Conservation (phyloP, 495 filamentous ascomycete genomes). For the Talaromyces trachyspermus region DNA sequence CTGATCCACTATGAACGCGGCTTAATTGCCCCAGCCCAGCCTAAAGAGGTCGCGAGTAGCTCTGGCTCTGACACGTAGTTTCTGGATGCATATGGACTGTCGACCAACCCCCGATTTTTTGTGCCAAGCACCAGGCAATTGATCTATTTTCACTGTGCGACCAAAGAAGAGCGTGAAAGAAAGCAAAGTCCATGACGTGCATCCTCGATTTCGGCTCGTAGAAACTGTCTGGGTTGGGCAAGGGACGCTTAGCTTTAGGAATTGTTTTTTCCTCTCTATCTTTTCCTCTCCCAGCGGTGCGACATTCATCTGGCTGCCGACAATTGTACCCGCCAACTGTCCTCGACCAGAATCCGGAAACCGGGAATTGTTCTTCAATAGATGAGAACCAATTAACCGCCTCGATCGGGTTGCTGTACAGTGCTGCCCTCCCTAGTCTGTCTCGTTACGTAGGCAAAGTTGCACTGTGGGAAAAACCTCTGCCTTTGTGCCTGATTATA, state of each 20-base stretch:
- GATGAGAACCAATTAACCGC: conserved; percentile 8
- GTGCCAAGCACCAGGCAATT: conserved; percentile 1
- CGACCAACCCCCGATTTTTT: conserved; percentile 7
- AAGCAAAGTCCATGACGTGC: conserved; percentile 9
- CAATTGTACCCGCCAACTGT: conserved; percentile 2
- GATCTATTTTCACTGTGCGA: conserved; percentile 1
- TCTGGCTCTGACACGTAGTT: conserved; percentile 11
- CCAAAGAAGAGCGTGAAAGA: not conserved
- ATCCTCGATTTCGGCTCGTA: conserved; percentile 1
- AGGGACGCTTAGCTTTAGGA: not conserved
- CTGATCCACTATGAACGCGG: conserved; percentile 5
- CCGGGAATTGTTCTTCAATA: not conserved
- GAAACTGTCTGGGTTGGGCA: not conserved
- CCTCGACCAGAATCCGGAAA: not conserved
- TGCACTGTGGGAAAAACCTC: not conserved
- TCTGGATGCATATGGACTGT: conserved; percentile 7
- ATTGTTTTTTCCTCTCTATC: not conserved
- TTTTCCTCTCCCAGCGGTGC: conserved; percentile 3
- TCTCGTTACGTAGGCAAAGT: conserved; percentile 2
- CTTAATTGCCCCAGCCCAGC: conserved; percentile 7
- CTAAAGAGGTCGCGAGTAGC: conserved; percentile 5
- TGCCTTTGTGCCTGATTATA: conserved; percentile 7
- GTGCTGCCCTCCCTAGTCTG: not conserved
- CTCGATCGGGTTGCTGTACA: not conserved
- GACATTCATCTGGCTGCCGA: not conserved